Evolutionary conservation across 1,139 yeast genomes (phyloP), one percentile per base, ranked within the genome.

Genomic region (Oligophagozyma castellii): DNA sequence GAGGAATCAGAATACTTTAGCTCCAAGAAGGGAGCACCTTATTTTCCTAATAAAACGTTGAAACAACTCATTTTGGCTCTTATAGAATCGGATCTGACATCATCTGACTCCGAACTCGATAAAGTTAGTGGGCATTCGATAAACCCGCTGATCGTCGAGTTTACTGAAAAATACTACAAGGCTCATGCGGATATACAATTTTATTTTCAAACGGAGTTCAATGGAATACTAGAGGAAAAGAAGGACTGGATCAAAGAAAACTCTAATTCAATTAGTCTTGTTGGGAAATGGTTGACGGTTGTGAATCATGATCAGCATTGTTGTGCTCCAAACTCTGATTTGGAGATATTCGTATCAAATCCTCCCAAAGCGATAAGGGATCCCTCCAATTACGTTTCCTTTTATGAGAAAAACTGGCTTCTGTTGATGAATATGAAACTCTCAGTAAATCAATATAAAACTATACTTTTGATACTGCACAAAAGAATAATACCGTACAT

Each of bases 401-500:
- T 70, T 23, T 77, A 77, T 50, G 94, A 86, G 51, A 69, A 68
- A 36, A 63, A 70, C 18, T 73, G 93, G 70, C 52, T 79, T 15
- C 50, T 63, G 11, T 54, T 73, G 10, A 60, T 86, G 42, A 58
- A 63, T 23, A 57, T 59, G 34, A 56, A 63, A 3, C 52, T 72
- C 10, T 48, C 63, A 1, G 38, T 41, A 3, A 55, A 46, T 5
- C 93, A 83, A 51, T 77, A 78, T 54, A 81, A 80, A 52, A 59
- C 75, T 1, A 62, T 77, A 2, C 61, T 89, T 31, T 58, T 70
- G 5, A 67, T 84, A 5, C 53, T 89, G 42, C 95, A 89, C 55
- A 83, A 81, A 50, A 61, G 93, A 37, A 65, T 89, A 29, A 75
- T 89, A 22, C 95, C 96, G 24, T 68, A 65, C 46, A 68, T 84